Base-by-base conservation (phyloP, 805 yeast genomes). In the Hanseniaspora lindneri region DNA sequence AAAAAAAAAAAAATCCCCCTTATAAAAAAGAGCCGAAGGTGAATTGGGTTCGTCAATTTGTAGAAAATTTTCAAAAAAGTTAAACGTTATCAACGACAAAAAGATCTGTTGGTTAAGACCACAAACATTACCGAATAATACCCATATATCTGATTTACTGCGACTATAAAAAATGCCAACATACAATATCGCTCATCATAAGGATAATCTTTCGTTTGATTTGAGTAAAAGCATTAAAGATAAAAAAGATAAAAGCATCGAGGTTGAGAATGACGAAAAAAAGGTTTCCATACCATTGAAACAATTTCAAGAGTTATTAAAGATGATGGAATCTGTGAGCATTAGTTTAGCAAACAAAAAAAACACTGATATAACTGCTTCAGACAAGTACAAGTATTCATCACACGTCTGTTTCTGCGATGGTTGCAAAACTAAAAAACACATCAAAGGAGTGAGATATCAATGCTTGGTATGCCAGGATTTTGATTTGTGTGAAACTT, bases 381-480 rank as follows among this genome's bases (percentile, higher is more conserved):
- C 7, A 4, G 19, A 10, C 7, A 39, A 28, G 28, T 39, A 39
- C 25, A 28, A 5, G 3, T 5, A 39, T 28, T 9, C 21, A 11
- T 8, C 23, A 14, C 37, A 30, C 14, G n/a, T 21, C 9, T 30
- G 7, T 14, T 30, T 20, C 8, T 39, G 42, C 32, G 49, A 32
- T 25, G 25, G 28, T 10, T 46, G 43, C 16, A 11, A 17, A 16
- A 19, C 23, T n/a, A 36, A 44, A 20, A 24, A 17, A 23, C 14
- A 16, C 10, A 44, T 36, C 8, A 10, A 13, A 13, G 79, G 79
- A 3, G 54, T 58, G 3, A 68, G 79, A 35, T 73, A 60, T 60
- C 67, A 66, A 52, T 76, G 80, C 55, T 55, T 67, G 42, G 61
- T 62, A 17, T 76, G 80, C 56, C 57, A 61, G 5, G 71, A 76